Conservation (phyloP, 2,329 filamentous ascomycete genomes). For the Diplodia corticola region DNA sequence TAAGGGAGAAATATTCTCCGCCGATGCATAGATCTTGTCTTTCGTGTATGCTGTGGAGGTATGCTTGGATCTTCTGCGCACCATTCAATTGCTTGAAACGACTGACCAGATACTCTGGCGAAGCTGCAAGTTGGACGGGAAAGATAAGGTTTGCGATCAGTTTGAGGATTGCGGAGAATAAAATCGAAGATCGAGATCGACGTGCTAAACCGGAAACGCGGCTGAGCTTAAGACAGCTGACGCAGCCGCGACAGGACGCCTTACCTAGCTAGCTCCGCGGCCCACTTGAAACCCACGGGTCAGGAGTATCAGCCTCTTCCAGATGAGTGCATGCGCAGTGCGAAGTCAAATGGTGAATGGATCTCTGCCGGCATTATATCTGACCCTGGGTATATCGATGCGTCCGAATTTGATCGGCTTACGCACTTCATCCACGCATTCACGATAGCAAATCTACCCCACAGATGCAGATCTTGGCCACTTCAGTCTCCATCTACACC, state of each 20-base stretch:
- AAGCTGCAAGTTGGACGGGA: neutral
- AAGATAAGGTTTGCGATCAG: neutral
- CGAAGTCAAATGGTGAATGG: neutral
- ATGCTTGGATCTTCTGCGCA: neutral
- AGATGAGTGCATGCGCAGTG: neutral
- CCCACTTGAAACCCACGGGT: neutral
- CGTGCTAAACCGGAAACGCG: neutral
- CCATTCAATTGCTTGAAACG: neutral
- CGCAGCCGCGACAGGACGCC: neutral
- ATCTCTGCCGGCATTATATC: neutral
- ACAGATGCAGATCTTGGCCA: neutral
- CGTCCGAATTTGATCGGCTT: neutral
- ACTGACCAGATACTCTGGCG: neutral
- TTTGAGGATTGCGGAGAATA: neutral
- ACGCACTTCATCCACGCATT: constrained; percentile 2
- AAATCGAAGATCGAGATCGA: neutral
- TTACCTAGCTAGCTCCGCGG: neutral
- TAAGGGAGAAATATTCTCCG: neutral
- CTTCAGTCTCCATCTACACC: neutral
- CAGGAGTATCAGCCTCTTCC: neutral
- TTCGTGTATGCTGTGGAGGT: no score
- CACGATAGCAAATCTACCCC: neutral
- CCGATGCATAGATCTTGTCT: neutral
- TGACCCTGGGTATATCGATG: neutral
- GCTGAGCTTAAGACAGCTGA: constrained; percentile 5